phyloP scores from a whole-genome alignment of 257 asterid genomes.

The Rehmannia glutinosa region DNA sequence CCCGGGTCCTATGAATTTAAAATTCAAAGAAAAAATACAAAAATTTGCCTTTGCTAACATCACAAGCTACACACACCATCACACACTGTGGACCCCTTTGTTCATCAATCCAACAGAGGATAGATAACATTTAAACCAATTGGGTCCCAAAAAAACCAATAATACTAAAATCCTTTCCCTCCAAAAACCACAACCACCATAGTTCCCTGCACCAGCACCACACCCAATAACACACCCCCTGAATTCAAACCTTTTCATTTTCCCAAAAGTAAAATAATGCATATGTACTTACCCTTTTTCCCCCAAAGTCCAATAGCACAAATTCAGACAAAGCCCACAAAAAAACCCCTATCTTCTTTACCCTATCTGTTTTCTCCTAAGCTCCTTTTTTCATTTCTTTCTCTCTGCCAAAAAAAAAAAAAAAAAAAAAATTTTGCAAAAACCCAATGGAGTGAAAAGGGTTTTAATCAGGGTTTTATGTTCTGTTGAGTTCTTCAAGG shows the following conservation, averaged over 20 bases:
- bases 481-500: slow-evolving; percentile 15
- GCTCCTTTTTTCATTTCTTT: too few species aligned
- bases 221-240: slow-evolving; percentile 14
- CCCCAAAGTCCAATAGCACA: too few species aligned
- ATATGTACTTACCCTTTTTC: too few species aligned
- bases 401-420: slow-evolving; percentile 6
- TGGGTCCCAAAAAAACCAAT: slow-evolving; percentile 10
- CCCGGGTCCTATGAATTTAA: too few species aligned
- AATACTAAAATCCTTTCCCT: not conserved
- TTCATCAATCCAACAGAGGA: slow-evolving; percentile 25
- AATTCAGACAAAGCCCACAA: slow-evolving; percentile 23
- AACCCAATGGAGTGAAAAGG: slow-evolving; percentile 41
- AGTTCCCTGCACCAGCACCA: slow-evolving; percentile 27
- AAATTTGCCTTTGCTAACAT: slow-evolving; percentile 31
- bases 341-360: slow-evolving; percentile 34
- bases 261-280: slow-evolving; percentile 12
- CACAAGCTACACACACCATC: slow-evolving; percentile 35
- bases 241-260: not conserved
- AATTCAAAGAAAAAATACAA: too few species aligned
- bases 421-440: slow-evolving; percentile 9
- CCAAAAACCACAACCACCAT: slow-evolving; percentile 1
- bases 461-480: slow-evolving; percentile 23
- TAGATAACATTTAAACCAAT: slow-evolving; percentile 29
- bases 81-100: slow-evolving; percentile 26
- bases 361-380: slow-evolving; percentile 34